phyloP scores from a whole-genome alignment of 2,329 filamentous ascomycete genomes.

The Phaeomoniella chlamydospora region DNA sequence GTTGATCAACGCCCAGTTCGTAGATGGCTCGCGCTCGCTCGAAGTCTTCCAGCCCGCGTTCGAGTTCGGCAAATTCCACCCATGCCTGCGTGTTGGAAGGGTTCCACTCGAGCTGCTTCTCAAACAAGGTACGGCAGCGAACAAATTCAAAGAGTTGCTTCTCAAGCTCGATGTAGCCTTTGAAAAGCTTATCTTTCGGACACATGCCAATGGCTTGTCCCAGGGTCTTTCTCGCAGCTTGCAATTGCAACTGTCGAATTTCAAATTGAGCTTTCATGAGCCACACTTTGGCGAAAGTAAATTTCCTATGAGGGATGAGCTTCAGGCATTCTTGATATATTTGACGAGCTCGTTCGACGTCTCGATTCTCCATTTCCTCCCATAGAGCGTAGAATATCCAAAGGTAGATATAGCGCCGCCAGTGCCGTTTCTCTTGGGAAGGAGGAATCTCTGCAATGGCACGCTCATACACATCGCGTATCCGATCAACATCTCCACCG shows the following conservation, averaged over 20 bases:
- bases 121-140: constrained; percentile 78
- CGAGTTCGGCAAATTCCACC: constrained; percentile 92
- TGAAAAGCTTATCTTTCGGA: constrained; percentile 90
- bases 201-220: constrained; percentile 86
- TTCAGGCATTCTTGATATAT: constrained; percentile 83
- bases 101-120: constrained; percentile 90
- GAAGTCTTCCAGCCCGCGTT: constrained; percentile 78
- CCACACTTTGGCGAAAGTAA: constrained; percentile 97
- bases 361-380: constrained; percentile 77
- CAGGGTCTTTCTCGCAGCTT: constrained; percentile 71
- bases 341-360: constrained; percentile 64
- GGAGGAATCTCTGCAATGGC: constrained; percentile 92
- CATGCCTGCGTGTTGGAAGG: constrained; percentile 80
- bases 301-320: constrained; percentile 86
- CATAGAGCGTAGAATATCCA: constrained; percentile 96
- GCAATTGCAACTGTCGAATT: constrained; percentile 69
- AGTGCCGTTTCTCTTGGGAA: constrained; percentile 91
- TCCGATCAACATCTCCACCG: constrained; percentile 64
- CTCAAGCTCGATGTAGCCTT: constrained; percentile 85
- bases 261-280: constrained; percentile 87
- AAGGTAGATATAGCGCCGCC: constrained; percentile 92
- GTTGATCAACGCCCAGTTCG: constrained; percentile 73
- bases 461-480: constrained; percentile 86
- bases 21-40: constrained; percentile 83
- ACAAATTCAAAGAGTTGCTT: constrained; percentile 88